Evolutionary conservation across 768 basidiomycete species (phyloP), one percentile per base, ranked within the genome.

Genomic region (Leccinum pellstonianum): DNA sequence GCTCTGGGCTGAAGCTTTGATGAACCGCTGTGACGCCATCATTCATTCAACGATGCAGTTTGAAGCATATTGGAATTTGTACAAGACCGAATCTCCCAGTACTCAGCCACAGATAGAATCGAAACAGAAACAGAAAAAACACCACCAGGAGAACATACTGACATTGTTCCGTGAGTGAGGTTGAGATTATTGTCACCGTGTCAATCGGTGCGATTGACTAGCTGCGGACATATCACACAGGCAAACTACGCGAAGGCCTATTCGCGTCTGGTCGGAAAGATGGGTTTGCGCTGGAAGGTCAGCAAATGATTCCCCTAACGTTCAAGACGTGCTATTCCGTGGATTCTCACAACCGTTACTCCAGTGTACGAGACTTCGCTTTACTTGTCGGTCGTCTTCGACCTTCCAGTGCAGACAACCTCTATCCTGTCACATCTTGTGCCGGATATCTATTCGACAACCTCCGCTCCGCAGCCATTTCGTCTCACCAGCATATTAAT

Each of bases 201-300:
- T 23, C 3, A 11, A 37, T 31, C 5, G 17, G 41, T 55, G n/a
- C 54, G 19, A 59, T 49, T 37, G 47, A 56, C 47, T 3, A 43
- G 27, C 21, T 52, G 5, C 33, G n/a, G 11, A 46, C 51, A 52
- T n/a, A 9, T 33, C 25, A 27, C 57, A 2, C 58, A 92, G 90
- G 90, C 47, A 92, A 91, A 69, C 76, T 92, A 7, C 80, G 90
- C 53, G 90, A 92, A 72, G 90, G 90, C 0, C 76, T 91, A 3
- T 77, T 80, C 7, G 83, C 90, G 0, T 83, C 86, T 2, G 75
- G 75, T 29, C 80, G 90, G 58, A 76, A 60, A 19, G 90, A 90
- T 68, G 59, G 55, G 3, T 90, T 92, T 66, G 80, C 86, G 2
- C 56, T 86, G 12, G 87, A 91, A 83, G 90, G 90, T 88, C 58